phyloP scores from a whole-genome alignment of 2,329 filamentous ascomycete species.

The Sarocladium kiliense region DNA sequence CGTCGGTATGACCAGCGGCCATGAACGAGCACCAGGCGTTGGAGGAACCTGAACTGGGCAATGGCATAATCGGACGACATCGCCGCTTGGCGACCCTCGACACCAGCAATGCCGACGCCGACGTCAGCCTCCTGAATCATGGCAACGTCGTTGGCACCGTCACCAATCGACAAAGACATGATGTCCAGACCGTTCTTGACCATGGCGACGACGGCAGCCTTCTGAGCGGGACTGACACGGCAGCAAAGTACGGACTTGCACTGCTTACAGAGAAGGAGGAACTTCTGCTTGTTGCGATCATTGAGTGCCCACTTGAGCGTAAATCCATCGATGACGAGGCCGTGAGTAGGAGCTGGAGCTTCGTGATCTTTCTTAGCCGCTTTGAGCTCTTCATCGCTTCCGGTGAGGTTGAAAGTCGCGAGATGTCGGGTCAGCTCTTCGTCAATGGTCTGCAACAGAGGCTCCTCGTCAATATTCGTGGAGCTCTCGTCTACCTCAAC shows the following conservation, averaged over 20 bases:
- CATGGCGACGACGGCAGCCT: constrained; percentile 93
- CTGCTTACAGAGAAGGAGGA: constrained; percentile 91
- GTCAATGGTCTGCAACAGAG: constrained; percentile 54
- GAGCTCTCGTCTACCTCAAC: constrained; percentile 66
- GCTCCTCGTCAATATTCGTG: constrained; percentile 35
- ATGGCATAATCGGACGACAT: constrained; percentile 98
- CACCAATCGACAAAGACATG: constrained; percentile 90
- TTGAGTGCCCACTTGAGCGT: constrained; percentile 83
- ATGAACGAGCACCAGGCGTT: constrained; percentile 81
- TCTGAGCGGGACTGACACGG: constrained; percentile 93
- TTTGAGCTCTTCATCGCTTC: constrained; percentile 78
- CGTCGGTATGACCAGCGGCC: constrained; percentile 95
- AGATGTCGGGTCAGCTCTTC: constrained; percentile 71
- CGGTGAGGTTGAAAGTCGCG: constrained; percentile 68
- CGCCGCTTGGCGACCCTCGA: constrained; percentile 85
- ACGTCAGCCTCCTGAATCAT: constrained; percentile 98
- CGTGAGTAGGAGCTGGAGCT: constrained; percentile 81
- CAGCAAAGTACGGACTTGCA: constrained; percentile 97
- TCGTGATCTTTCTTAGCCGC: constrained; percentile 78
- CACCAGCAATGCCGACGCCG: constrained; percentile 91
- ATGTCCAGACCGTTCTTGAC: constrained; percentile 93
- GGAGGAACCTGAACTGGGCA: constrained; percentile 85
- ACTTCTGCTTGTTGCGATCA: constrained; percentile 81
- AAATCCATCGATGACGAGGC: constrained; percentile 91
- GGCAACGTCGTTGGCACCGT: constrained; percentile 92